These are phyloP conservation scores for Suillus paluster DNA, from an alignment of 768 basidiomycete genomes.

Conservation along the genomic window DNA sequence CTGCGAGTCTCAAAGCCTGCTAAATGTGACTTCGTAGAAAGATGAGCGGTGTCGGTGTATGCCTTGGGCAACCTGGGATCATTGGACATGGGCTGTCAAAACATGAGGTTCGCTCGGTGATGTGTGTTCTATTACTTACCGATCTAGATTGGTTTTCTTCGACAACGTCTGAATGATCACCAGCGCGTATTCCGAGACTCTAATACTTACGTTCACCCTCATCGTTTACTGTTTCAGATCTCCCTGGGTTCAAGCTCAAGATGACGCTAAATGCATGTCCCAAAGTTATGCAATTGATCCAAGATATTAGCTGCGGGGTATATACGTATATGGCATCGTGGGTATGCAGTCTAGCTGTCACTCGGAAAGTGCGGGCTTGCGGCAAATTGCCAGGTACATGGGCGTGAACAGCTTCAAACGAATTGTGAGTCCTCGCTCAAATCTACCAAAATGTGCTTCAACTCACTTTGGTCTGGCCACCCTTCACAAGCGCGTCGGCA, in stretches of 20 bases:
- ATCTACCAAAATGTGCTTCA: neutral
- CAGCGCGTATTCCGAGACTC: neutral
- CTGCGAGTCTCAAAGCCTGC: conserved; percentile 62
- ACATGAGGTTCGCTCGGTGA: conserved; percentile 4
- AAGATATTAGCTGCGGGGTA: conserved; percentile 9
- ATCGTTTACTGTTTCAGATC: neutral
- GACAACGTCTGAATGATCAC: conserved; percentile 28
- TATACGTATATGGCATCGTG: conserved; percentile 1
- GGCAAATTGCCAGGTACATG: conserved; percentile 77
- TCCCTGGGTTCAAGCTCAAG: conserved; percentile 2
- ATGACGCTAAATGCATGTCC: neutral
- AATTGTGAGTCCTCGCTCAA: conserved; percentile 6
- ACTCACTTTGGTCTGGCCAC: conserved; percentile 84
- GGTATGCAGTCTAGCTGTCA: conserved; percentile 9
- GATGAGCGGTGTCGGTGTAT: conserved; percentile 45
- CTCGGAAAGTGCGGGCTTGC: conserved; percentile 48
- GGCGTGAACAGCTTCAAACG: conserved; percentile 77
- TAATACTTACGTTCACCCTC: no score
- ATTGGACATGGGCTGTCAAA: conserved; percentile 37
- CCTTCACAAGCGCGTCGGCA: conserved; percentile 75
- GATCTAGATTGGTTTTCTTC: conserved; percentile 10
- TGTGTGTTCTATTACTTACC: conserved; percentile 21
- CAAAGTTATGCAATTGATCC: neutral
- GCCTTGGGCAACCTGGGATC: conserved; percentile 66
- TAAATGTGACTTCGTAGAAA: conserved; percentile 55